A percentile compares a stretch with the other conserved stretches of the same genome.
phyloP scores from a whole-genome alignment of 805 yeast species.

The Clavispora phyllophila region DNA sequence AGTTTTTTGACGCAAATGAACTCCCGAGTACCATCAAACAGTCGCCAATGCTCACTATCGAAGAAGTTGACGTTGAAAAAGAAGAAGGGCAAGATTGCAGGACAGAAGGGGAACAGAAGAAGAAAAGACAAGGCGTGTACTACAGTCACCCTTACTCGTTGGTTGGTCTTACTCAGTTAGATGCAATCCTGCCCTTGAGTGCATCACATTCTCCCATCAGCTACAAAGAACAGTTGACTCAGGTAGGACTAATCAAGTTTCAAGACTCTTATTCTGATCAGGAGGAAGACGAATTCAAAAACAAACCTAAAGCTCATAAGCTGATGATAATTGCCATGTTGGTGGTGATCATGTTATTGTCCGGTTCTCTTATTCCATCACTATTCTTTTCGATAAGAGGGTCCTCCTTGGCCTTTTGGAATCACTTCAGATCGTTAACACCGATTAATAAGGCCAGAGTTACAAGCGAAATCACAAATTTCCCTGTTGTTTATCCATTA shows the following conservation, averaged over 20 bases:
- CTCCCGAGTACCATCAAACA: too few relatives aligned
- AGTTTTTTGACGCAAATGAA: too few relatives aligned
- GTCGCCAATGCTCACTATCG: too few relatives aligned
- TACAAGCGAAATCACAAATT: background rate
- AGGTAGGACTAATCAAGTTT: background rate
- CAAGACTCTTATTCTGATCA: background rate
- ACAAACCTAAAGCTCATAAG: background rate
- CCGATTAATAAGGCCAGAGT: background rate
- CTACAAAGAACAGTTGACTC: background rate
- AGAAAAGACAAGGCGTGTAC: background rate
- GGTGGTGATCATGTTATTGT: conserved; percentile 8
- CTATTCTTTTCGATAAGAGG: conserved; percentile 27
- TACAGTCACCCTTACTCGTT: background rate
- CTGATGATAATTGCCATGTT: background rate
- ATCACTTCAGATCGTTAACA: conserved; percentile 23
- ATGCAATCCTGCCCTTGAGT: background rate
- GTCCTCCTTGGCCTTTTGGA: conserved; percentile 19
- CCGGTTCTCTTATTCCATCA: conserved; percentile 18
- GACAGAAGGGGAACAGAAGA: background rate
- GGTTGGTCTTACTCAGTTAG: background rate
- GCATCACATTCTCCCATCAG: background rate
- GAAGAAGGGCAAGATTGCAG: too few relatives aligned
- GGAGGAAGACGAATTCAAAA: background rate
- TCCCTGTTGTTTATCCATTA: background rate
- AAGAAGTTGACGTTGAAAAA: too few relatives aligned